Evolutionary conservation across 164 flowering plant genomes (phyloP), one percentile per base, ranked within the genome.

Genomic region (Sedum album): DNA sequence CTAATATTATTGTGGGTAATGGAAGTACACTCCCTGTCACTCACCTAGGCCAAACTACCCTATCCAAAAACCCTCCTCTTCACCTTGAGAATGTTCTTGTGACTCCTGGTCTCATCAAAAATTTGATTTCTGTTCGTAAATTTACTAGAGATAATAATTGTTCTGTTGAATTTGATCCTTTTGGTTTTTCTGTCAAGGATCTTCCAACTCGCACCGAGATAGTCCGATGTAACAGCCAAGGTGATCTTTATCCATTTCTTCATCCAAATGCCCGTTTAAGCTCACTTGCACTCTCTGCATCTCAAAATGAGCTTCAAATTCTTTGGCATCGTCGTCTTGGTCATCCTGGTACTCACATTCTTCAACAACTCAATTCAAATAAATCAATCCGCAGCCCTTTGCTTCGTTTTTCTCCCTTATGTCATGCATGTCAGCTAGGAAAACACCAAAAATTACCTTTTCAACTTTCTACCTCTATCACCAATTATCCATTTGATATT

Each of bases 141-240:
- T 65, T 65, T 5, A 65, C 67, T 65, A 65, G 25, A 2, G 67
- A 65, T 6, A 48, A 48, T 48, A 48, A 48, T 18, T 15, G n/a
- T 48, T 48, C 53, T 48, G 53, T 48, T 35, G 67, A 35, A 65
- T 65, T 36, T 65, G 67, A 35, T 18, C 67, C 0, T 0, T 65
- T 35, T 65, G 67, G 67, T 4, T 36, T 65, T 65, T 35, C 46
- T 65, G 67, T 65, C 0, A 65, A 65, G 67, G 39, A 64, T 64
- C 23, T 64, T 62, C 31, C 30, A 21, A 30, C 35, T 18, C 1
- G 8, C 7, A 31, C 31, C 39, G 66, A 30, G 66, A 64, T 64
- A 10, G 8, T 17, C 11, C 14, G 14, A 17, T 35, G 66, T 2
- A 25, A 65, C 6, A 65, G 67, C 10, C 21, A 0, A 2, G 42